Evolutionary conservation across 768 basidiomycete species (phyloP).

Genomic region (Rhodotorula toruloides): DNA sequence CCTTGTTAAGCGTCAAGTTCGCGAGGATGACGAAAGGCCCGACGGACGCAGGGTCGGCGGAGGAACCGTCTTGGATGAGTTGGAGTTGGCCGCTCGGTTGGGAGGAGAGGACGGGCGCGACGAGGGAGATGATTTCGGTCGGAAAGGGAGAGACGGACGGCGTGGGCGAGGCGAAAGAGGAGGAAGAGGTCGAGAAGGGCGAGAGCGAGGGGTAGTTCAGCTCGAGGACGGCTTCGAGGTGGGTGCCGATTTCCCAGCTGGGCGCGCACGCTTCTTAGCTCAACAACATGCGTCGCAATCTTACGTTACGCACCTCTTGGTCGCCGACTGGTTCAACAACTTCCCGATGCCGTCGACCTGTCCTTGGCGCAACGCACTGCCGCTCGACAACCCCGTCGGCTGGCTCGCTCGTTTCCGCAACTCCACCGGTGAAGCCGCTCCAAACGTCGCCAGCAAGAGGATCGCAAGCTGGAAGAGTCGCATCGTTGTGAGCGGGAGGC

Average conservation of each 20-base stretch:
- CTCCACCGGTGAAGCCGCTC: too few relatives aligned
- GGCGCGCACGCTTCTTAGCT: too few relatives aligned
- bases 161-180: not conserved
- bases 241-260: slow-evolving; percentile 30
- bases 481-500: too few relatives aligned
- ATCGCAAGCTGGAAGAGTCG: too few relatives aligned
- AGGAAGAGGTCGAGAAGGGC: slow-evolving; percentile 3
- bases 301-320: not conserved
- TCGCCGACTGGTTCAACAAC: slow-evolving; percentile 22
- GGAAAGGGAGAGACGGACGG: slow-evolving; percentile 1
- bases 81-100: not conserved
- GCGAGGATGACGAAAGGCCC: slow-evolving; percentile 13
- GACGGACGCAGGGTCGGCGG: slow-evolving; percentile 26
- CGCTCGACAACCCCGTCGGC: not conserved
- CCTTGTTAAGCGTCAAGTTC: slow-evolving; percentile 5
- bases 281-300: not conserved
- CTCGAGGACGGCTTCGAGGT: slow-evolving; percentile 22
- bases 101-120: not conserved
- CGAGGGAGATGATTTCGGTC: not conserved
- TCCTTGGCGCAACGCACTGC: not conserved
- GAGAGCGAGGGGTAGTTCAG: slow-evolving; percentile 6
- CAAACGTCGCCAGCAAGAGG: too few relatives aligned
- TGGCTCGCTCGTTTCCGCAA: too few relatives aligned
- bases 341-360: slow-evolving; percentile 8
- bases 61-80: slow-evolving; percentile 22